Percentiles rank a stretch among this genome's conserved stretches.
Evolutionary conservation across 805 yeast species (phyloP).

Genomic region (Priceomyces medius): DNA sequence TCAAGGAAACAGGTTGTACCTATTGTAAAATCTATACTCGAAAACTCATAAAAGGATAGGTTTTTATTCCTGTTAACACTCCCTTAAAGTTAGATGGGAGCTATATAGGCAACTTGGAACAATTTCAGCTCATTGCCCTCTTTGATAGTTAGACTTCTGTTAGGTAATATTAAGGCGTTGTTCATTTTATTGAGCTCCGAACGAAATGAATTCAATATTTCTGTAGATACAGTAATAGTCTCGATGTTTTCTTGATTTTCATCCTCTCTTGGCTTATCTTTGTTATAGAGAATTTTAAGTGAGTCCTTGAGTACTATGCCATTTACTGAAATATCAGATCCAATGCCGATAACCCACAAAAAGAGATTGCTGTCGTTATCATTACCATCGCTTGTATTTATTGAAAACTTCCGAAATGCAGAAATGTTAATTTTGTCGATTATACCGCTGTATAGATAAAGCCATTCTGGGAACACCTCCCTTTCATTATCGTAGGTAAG

Average conservation of each 20-base stretch:
- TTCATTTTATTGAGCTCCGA: constrained; percentile 16
- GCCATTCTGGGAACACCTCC: constrained; percentile 35
- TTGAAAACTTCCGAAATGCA: constrained; percentile 33
- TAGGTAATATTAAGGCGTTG: constrained; percentile 17
- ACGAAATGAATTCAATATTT: constrained; percentile 15
- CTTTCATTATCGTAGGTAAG: constrained; percentile 20
- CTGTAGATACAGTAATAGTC: constrained; percentile 17
- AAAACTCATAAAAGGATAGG: constrained; percentile 10
- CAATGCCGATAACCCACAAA: constrained; percentile 39
- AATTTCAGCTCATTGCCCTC: constrained; percentile 11
- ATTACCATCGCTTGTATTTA: constrained; percentile 9
- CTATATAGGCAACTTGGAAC: constrained; percentile 26
- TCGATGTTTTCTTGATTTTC: constrained; percentile 15
- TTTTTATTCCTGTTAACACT: constrained; percentile 1
- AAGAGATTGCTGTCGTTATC: constrained; percentile 11
- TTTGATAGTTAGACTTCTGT: constrained; percentile 12
- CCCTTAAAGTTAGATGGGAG: constrained; percentile 3
- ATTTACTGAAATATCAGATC: constrained; percentile 26
- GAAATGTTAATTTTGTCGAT: constrained; percentile 40
- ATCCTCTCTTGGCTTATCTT: constrained; percentile 7
- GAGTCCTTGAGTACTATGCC: constrained; percentile 18
- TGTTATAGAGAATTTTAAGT: constrained; percentile 29
- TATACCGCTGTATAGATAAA: constrained; percentile 37
- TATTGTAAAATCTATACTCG: constrained; percentile 33
- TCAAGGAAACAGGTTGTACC: constrained; percentile 91